Percentiles rank a stretch among this genome's conserved stretches.
Evolutionary conservation across 2,329 filamentous ascomycete genomes (phyloP).

Genomic region (Bipolaris oryzae): DNA sequence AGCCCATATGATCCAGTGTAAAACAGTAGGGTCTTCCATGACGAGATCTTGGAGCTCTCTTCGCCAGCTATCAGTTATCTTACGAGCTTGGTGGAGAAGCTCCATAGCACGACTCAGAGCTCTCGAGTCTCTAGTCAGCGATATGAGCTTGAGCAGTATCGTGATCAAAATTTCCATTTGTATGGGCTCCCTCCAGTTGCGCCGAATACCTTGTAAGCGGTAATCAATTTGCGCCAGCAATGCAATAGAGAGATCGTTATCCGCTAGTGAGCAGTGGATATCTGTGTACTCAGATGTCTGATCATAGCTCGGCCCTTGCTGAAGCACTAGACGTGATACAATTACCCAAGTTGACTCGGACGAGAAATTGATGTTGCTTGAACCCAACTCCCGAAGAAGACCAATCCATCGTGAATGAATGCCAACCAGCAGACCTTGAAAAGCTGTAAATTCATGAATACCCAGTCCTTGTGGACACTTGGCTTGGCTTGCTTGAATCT

Average conservation of each 20-base stretch:
- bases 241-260: conserved; percentile 57
- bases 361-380: conserved; percentile 65
- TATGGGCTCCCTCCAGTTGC: conserved; percentile 65
- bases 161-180: conserved; percentile 65
- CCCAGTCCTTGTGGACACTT: conserved; percentile 56
- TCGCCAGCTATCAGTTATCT: conserved; percentile 59
- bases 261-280: conserved; percentile 58
- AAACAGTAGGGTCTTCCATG: conserved; percentile 46
- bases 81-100: conserved; percentile 53
- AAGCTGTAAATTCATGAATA: conserved; percentile 60
- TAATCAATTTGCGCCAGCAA: conserved; percentile 57
- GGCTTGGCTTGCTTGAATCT: conserved; percentile 58
- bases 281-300: conserved; percentile 41
- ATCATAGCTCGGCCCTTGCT: conserved; percentile 59
- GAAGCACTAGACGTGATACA: conserved; percentile 59
- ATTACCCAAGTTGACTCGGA: conserved; percentile 58
- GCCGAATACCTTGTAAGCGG: conserved; percentile 55
- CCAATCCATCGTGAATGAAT: conserved; percentile 55
- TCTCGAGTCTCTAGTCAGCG: conserved; percentile 30
- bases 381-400: conserved; percentile 58
- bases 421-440: conserved; percentile 57
- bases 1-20: conserved; percentile 59
- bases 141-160: conserved; percentile 53
- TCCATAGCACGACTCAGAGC: conserved; percentile 10
- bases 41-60: conserved; percentile 53